Percentiles rank a stretch among this genome's conserved stretches.
phyloP scores from a whole-genome alignment of 148 eudicot species.

The Agrostemma githago region DNA sequence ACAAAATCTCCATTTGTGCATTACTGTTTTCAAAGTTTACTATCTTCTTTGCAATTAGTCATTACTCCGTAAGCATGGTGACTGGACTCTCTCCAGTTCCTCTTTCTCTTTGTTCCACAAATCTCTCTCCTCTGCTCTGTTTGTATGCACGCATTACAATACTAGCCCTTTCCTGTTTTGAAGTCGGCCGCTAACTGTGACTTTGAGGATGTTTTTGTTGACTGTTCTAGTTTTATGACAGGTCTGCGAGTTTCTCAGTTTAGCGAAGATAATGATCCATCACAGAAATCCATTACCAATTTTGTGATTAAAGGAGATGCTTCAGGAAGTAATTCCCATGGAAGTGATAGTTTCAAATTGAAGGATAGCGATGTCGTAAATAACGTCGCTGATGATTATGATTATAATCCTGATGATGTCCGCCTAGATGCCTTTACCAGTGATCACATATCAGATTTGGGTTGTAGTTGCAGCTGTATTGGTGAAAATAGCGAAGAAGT shows the following conservation, averaged over 20 bases:
- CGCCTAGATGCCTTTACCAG: slow-evolving; percentile 27
- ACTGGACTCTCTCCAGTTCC: background rate
- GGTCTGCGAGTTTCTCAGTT: slow-evolving; percentile 92
- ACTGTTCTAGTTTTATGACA: slow-evolving; percentile 25
- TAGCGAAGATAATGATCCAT: slow-evolving; percentile 69
- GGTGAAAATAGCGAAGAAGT: slow-evolving; percentile 16
- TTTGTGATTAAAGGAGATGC: slow-evolving; percentile 47
- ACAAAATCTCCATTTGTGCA: background rate
- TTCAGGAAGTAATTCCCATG: slow-evolving; percentile 26
- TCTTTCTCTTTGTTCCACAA: background rate
- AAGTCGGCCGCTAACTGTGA: background rate
- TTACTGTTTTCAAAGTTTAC: background rate
- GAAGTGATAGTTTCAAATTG: slow-evolving; percentile 21
- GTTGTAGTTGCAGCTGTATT: slow-evolving; percentile 17
- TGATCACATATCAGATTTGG: slow-evolving; percentile 33
- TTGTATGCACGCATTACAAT: background rate
- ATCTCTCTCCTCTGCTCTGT: background rate
- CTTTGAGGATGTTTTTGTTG: background rate
- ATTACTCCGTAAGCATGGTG: background rate
- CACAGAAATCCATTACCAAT: slow-evolving; percentile 76
- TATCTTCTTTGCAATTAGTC: background rate
- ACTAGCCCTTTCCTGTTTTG: background rate
- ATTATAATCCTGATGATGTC: slow-evolving; percentile 20
- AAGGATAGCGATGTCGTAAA: slow-evolving; percentile 25
- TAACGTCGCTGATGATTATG: slow-evolving; percentile 28